Evolutionary conservation across 192 early-diverging fungal species (phyloP).

Genomic region (Dissophora globulifera): DNA sequence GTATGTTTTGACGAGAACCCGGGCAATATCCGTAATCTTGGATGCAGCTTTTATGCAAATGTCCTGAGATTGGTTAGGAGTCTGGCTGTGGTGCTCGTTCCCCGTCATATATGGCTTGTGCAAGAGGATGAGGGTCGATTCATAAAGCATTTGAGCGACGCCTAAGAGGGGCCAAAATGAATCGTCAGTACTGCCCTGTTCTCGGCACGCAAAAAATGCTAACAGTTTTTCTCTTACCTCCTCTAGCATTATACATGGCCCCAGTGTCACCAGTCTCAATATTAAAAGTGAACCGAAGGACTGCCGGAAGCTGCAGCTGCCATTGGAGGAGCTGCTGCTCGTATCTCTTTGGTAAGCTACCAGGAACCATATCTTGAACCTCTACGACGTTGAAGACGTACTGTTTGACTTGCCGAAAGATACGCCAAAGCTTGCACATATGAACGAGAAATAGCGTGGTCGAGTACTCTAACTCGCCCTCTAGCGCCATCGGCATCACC

Average conservation of each 20-base stretch:
- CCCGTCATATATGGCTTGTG: conserved; percentile 37
- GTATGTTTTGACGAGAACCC: conserved; percentile 23
- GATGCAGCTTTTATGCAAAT: conserved; percentile 47
- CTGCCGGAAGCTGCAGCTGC: conserved; percentile 41
- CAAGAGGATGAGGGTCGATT: conserved; percentile 38
- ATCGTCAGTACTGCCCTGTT: background rate
- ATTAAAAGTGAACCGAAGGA: conserved; percentile 38
- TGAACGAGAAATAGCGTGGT: conserved; percentile 33
- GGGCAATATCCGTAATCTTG: conserved; percentile 33
- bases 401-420: conserved; percentile 40
- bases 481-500: conserved; percentile 16
- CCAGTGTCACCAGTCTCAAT: conserved; percentile 15
- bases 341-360: conserved; percentile 41
- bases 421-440: conserved; percentile 43
- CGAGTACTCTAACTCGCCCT: conserved; percentile 42
- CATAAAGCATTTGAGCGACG: conserved; percentile 41
- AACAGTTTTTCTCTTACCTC: conserved; percentile 5
- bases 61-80: conserved; percentile 25
- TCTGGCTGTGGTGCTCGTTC: conserved; percentile 6
- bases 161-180: conserved; percentile 2
- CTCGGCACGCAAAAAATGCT: background rate
- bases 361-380: conserved; percentile 40
- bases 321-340: conserved; percentile 49
- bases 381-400: conserved; percentile 41
- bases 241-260: conserved; percentile 34